Conservation (phyloP, 2,329 filamentous ascomycete genomes). For the Aquanectria penicillioides region DNA sequence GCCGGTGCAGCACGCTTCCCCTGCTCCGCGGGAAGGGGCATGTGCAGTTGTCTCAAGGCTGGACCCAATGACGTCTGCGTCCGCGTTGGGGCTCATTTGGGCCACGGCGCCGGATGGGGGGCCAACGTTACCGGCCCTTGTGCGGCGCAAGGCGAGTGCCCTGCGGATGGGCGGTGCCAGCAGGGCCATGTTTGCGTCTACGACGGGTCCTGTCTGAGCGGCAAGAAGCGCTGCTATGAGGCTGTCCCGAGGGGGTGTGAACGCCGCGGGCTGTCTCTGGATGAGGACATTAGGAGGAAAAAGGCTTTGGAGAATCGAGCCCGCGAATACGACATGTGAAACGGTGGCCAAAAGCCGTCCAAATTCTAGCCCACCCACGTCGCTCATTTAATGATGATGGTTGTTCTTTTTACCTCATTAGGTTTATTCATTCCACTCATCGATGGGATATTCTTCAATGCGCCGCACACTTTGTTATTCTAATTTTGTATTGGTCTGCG, state of each 20-base stretch:
- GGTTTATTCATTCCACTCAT: no score
- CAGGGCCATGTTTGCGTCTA: slow-evolving; percentile 26
- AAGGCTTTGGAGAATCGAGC: slow-evolving; percentile 2
- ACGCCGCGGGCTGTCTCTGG: slow-evolving; percentile 14
- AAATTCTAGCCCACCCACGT: no score
- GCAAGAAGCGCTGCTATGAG: slow-evolving; percentile 29
- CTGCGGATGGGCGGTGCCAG: slow-evolving; percentile 19
- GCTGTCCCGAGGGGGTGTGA: slow-evolving; percentile 24
- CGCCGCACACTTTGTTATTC: no score
- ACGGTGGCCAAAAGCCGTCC: no score
- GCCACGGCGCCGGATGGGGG: slow-evolving; percentile 1
- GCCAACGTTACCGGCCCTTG: slow-evolving; percentile 28
- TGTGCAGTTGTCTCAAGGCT: slow-evolving; percentile 30
- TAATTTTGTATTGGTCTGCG: not conserved
- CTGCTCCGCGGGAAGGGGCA: slow-evolving; percentile 24
- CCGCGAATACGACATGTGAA: not conserved
- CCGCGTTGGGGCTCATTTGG: slow-evolving; percentile 15
- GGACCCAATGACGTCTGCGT: slow-evolving; percentile 27
- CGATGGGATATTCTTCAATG: no score
- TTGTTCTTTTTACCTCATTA: no score
- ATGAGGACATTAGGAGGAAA: slow-evolving; percentile 3
- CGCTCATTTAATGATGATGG: no score
- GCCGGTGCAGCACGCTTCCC: slow-evolving; percentile 25
- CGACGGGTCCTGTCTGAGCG: slow-evolving; percentile 30
- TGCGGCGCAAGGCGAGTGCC: slow-evolving; percentile 27